Evolutionary conservation across 352 stramenopile genomes (phyloP).

Genomic region (Phytophthora brassicae): DNA sequence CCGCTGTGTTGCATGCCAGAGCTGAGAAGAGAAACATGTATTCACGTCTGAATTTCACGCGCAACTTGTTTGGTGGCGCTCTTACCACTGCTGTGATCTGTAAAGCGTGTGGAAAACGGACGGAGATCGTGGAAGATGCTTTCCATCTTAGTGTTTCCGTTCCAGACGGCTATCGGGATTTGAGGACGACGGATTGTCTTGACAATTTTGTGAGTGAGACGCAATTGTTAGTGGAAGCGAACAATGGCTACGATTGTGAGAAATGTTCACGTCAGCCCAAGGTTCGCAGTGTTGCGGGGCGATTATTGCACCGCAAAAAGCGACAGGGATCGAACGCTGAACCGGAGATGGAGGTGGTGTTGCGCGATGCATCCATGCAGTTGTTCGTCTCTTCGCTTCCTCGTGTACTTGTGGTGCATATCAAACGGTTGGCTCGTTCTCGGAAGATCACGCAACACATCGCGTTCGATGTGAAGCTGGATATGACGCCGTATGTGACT

Average conservation of each 20-base stretch:
- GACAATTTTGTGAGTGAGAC: constrained; percentile 53
- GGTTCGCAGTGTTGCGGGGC: constrained; percentile 20
- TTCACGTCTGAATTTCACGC: constrained; percentile 62
- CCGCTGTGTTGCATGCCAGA: constrained; percentile 28
- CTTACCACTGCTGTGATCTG: constrained; percentile 59
- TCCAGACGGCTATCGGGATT: constrained; percentile 22
- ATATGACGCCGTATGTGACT: constrained; percentile 52
- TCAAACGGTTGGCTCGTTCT: constrained; percentile 57
- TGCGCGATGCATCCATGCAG: constrained; percentile 61
- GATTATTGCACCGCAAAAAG: constrained; percentile 37
- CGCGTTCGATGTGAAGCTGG: constrained; percentile 52
- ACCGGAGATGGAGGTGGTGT: constrained; percentile 31
- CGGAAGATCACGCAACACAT: constrained; percentile 75
- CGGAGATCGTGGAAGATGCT: constrained; percentile 54
- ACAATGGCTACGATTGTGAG: constrained; percentile 77
- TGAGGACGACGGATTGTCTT: constrained; percentile 50
- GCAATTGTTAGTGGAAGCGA: constrained; percentile 42
- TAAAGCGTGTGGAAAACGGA: constrained; percentile 48
- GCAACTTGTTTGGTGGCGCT: constrained; percentile 55
- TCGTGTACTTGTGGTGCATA: constrained; percentile 64
- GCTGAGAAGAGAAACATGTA: constrained; percentile 38
- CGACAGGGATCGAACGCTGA: constrained; percentile 22
- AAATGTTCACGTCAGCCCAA: constrained; percentile 54
- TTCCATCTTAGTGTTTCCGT: constrained; percentile 69
- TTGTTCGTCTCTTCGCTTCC: constrained; percentile 52